These are phyloP conservation scores for Aschersonia sp. DNA, from an alignment of 2,329 filamentous ascomycete species.

Conservation along the genomic window DNA sequence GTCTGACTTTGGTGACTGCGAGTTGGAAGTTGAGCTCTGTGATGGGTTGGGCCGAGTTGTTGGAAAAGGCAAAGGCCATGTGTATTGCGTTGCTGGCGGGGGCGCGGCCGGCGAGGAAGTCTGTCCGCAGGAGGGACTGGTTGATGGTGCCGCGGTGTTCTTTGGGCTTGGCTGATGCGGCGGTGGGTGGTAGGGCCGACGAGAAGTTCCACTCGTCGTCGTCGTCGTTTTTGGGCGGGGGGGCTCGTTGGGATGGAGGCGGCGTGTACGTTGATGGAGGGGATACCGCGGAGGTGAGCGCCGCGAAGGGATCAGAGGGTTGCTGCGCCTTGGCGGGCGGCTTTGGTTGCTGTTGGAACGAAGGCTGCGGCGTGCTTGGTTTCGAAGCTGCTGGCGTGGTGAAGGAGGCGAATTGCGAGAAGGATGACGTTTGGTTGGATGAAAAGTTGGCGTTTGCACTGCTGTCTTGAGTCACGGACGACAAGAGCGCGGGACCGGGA, in stretches of 20 bases:
- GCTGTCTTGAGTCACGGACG: constrained; percentile 47
- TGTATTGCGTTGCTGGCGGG: constrained; percentile 43
- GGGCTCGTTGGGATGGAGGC: constrained; percentile 9
- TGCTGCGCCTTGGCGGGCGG: constrained; percentile 22
- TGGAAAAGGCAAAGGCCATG: constrained; percentile 72
- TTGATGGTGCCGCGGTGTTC: constrained; percentile 54
- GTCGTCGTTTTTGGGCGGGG: constrained; percentile 51
- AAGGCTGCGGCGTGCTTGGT: constrained; percentile 37
- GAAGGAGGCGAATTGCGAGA: constrained; percentile 41
- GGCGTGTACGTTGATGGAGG: constrained; percentile 11
- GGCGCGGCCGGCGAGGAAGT: constrained; percentile 54
- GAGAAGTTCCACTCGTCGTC: constrained; percentile 95
- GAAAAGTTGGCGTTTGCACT: constrained; percentile 31
- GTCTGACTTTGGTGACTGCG: constrained; percentile 73
- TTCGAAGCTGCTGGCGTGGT: constrained; percentile 36
- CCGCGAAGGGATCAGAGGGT: constrained; percentile 36
- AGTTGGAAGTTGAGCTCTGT: constrained; percentile 79
- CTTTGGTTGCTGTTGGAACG: constrained; percentile 29
- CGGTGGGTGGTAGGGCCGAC: constrained; percentile 59
- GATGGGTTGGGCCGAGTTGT: constrained; percentile 57
- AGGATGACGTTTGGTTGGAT: constrained; percentile 28
- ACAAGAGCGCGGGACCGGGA: constrained; percentile 49
- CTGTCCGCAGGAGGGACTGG: constrained; percentile 56
- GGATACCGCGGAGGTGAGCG: constrained; percentile 18
- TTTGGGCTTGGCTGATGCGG: constrained; percentile 36